phyloP scores from a whole-genome alignment of 2,329 filamentous ascomycete genomes.

The Neocucurbitaria cava region DNA sequence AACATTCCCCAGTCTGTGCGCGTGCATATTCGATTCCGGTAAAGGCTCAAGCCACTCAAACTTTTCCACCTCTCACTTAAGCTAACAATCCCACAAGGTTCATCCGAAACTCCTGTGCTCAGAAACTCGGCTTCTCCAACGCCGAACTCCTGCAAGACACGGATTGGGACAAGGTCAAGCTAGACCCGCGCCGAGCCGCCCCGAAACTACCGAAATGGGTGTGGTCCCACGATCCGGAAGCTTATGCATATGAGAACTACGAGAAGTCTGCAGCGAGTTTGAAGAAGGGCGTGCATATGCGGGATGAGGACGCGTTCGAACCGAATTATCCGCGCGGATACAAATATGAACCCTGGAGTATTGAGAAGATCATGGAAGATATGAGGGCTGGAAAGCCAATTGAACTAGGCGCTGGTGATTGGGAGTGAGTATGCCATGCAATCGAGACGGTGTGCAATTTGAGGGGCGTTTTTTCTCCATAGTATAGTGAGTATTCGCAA shows the following conservation, averaged over 20 bases:
- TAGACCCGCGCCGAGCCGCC: constrained; percentile 52
- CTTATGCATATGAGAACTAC: constrained; percentile 55
- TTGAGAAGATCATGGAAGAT: constrained; percentile 52
- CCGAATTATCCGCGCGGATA: constrained; percentile 56
- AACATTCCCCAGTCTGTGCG: constrained; percentile 50
- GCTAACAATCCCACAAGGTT: constrained; percentile 42
- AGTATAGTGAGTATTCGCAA: background rate
- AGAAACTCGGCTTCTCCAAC: constrained; percentile 58
- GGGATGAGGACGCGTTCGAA: constrained; percentile 50
- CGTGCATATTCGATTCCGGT: constrained; percentile 52
- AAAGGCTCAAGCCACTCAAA: constrained; percentile 11
- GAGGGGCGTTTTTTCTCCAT: background rate
- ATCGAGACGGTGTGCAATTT: background rate
- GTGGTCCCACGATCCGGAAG: constrained; percentile 55
- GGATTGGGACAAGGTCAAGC: constrained; percentile 57
- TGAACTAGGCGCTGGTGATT: constrained; percentile 46
- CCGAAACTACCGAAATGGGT: constrained; percentile 57
- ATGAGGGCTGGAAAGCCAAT: constrained; percentile 45
- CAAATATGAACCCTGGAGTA: constrained; percentile 51
- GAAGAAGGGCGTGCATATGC: constrained; percentile 51
- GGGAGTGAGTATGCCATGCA: constrained; percentile 31
- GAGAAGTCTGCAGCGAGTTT: constrained; percentile 50
- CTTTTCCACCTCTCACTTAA: background rate
- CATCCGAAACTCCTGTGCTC: constrained; percentile 57
- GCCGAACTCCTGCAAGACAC: constrained; percentile 57